phyloP scores from a whole-genome alignment of 768 basidiomycete species.

The Tylopilus subfusipes region DNA sequence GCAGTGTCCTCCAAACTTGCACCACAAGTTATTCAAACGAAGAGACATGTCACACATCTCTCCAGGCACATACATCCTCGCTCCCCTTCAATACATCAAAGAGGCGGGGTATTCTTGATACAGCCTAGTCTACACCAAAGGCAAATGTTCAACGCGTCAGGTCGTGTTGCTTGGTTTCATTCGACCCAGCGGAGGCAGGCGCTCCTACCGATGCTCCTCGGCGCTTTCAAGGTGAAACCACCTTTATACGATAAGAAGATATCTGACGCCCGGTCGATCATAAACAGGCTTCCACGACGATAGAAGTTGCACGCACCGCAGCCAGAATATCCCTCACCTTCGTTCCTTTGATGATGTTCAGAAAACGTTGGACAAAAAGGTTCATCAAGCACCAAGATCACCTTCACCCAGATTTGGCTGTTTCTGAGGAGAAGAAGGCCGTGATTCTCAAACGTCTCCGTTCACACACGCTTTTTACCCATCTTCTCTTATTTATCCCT shows the following conservation, averaged over 20 bases:
- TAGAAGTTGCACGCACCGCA: slow-evolving; percentile 67
- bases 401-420: slow-evolving; percentile 38
- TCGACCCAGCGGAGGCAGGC: slow-evolving; percentile 34
- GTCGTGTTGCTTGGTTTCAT: slow-evolving; percentile 35
- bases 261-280: neutral
- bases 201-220: slow-evolving; percentile 54
- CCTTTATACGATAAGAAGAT: neutral
- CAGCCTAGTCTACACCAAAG: neutral
- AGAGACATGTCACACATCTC: neutral
- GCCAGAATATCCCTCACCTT: slow-evolving; percentile 73
- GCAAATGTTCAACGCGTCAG: neutral
- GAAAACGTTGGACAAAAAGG: slow-evolving; percentile 49
- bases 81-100: slow-evolving; percentile 1
- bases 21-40: neutral
- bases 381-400: slow-evolving; percentile 45
- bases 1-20: neutral
- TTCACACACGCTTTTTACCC: slow-evolving; percentile 46
- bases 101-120: slow-evolving; percentile 5
- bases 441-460: slow-evolving; percentile 47
- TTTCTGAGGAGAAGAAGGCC: slow-evolving; percentile 52
- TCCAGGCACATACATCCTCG: neutral
- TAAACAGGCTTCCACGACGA: slow-evolving; percentile 65
- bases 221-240: slow-evolving; percentile 54
- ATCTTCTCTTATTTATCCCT: slow-evolving; percentile 59
- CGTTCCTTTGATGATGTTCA: slow-evolving; percentile 63